phyloP scores from a whole-genome alignment of 345 rosid genomes.

The Crucihimalaya himalaica region DNA sequence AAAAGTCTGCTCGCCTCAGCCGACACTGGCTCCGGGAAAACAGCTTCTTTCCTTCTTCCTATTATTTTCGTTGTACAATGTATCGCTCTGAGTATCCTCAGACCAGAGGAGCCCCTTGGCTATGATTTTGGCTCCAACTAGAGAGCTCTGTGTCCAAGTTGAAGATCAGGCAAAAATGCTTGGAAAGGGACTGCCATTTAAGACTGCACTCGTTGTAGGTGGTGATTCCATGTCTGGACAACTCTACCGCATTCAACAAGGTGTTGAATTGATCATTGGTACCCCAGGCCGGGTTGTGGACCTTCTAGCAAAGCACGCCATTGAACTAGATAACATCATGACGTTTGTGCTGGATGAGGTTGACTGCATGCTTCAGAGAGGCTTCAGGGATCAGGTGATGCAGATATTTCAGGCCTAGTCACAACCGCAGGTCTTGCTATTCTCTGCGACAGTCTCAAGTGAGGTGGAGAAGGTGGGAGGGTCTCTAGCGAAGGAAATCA shows the following conservation, averaged over 20 bases:
- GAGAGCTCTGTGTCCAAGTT: conserved; percentile 88
- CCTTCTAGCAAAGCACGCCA: conserved; percentile 65
- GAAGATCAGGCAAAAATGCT: conserved; percentile 91
- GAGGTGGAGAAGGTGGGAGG: conserved; percentile 73
- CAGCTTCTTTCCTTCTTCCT: conserved; percentile 85
- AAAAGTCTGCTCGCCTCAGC: conserved; percentile 82
- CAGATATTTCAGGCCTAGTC: conserved; percentile 72
- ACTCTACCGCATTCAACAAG: conserved; percentile 73
- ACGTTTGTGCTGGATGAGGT: conserved; percentile 82
- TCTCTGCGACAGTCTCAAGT: conserved; percentile 74
- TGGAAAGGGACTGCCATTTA: conserved; percentile 89
- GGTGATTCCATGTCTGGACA: conserved; percentile 85
- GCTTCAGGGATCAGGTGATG: conserved; percentile 89
- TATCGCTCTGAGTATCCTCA: conserved; percentile 40
- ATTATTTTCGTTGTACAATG: conserved; percentile 58
- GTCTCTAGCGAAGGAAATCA: conserved; percentile 51
- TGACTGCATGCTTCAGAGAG: conserved; percentile 92
- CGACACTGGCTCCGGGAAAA: conserved; percentile 86
- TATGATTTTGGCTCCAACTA: conserved; percentile 78
- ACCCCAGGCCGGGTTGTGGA: conserved; percentile 95
- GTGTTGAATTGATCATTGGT: conserved; percentile 81
- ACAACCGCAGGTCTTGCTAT: conserved; percentile 81
- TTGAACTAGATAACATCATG: conserved; percentile 53
- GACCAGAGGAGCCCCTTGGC: conserved; percentile 56
- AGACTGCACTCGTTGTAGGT: conserved; percentile 91